These are phyloP conservation scores for Salvia miltiorrhiza DNA, from an alignment of 257 asterid genomes.

Conservation along the genomic window DNA sequence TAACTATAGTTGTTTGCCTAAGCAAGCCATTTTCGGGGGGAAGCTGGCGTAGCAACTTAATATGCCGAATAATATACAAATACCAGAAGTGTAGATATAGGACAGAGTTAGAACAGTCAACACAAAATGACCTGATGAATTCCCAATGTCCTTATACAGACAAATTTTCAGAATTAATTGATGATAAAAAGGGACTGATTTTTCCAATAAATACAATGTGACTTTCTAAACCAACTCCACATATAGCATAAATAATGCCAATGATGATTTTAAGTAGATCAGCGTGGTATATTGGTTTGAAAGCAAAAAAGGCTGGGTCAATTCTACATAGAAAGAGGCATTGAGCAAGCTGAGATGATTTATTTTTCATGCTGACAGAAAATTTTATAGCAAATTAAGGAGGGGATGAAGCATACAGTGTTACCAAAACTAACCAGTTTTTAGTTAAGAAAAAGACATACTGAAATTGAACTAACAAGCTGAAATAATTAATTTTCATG, in stretches of 20 bases:
- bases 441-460: not conserved
- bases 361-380: not conserved
- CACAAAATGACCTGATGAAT: not conserved
- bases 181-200: not conserved
- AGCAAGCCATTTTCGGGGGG: not conserved
- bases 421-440: not conserved
- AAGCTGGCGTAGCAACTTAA: not conserved
- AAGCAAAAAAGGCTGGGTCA: not conserved
- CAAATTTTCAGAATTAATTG: not conserved
- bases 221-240: not conserved
- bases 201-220: not conserved
- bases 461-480: not conserved
- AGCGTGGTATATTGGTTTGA: not conserved
- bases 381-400: not conserved
- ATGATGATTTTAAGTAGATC: not conserved
- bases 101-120: not conserved
- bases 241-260: not conserved
- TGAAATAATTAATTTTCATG: not conserved
- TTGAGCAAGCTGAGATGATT: not conserved
- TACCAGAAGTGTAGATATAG: not conserved
- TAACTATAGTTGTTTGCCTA: not conserved
- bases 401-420: not conserved
- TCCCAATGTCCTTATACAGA: not conserved
- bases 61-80: not conserved
- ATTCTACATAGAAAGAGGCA: slow-evolving; percentile 1